phyloP scores from a whole-genome alignment of 352 stramenopile species.

The Achlya hypogyna region DNA sequence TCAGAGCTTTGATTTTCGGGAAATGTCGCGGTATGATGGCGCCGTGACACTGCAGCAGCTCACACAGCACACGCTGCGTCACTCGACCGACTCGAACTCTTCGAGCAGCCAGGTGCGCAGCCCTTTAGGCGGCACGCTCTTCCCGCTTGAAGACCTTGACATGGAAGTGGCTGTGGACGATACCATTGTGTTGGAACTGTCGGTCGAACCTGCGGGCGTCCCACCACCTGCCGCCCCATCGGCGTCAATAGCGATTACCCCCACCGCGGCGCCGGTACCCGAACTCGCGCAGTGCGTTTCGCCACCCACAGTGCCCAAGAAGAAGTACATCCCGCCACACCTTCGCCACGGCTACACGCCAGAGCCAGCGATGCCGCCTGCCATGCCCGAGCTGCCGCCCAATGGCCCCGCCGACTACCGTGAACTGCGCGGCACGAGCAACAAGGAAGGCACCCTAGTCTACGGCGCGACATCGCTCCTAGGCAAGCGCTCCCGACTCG shows the following conservation, averaged over 20 bases:
- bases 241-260: not conserved
- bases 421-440: slow-evolving; percentile 4
- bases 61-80: not conserved
- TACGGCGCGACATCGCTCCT: slow-evolving; percentile 75
- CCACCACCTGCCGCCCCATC: not conserved
- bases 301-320: not conserved
- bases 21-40: not conserved
- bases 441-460: slow-evolving; percentile 23
- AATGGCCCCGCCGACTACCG: not conserved
- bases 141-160: slow-evolving; percentile 12
- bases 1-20: slow-evolving; percentile 18
- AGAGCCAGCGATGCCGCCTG: not conserved
- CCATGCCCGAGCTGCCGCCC: not conserved
- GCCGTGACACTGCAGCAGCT: not conserved
- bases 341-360: slow-evolving; percentile 4
- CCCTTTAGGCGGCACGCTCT: slow-evolving; percentile 5
- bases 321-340: slow-evolving; percentile 17
- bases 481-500: slow-evolving; percentile 61
- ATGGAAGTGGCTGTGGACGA: not conserved
- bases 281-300: slow-evolving; percentile 7
- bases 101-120: slow-evolving; percentile 4
- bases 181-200: not conserved
- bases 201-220: not conserved
- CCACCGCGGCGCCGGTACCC: not conserved
- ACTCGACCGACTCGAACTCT: not conserved